These are phyloP conservation scores for Sporothrix pallida DNA, from an alignment of 2,329 filamentous ascomycete genomes.

Conservation along the genomic window DNA sequence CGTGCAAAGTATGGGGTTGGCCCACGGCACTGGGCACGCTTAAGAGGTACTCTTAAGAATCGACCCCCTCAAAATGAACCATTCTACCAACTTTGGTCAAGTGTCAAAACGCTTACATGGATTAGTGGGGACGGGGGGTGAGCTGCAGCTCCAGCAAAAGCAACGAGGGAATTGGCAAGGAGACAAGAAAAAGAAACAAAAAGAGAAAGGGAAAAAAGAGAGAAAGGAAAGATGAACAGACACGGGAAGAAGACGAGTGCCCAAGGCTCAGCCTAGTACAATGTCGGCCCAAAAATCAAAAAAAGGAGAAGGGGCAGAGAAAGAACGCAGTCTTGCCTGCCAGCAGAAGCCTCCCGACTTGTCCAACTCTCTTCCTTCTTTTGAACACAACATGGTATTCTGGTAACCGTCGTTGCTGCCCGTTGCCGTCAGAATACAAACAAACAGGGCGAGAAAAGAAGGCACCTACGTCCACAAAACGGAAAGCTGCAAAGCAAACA, in stretches of 20 bases:
- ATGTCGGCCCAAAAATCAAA: conserved; percentile 6
- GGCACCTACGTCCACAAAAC: conserved; percentile 18
- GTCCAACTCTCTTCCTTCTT: conserved; percentile 2
- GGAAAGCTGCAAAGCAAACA: conserved; percentile 20
- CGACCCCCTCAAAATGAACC: conserved; percentile 5
- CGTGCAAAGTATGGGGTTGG: conserved; percentile 4
- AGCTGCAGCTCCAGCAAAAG: conserved; percentile 10
- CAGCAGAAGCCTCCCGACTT: conserved; percentile 8
- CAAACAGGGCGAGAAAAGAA: conserved; percentile 26
- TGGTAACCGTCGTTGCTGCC: conserved; percentile 29
- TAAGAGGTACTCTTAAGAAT: background rate
- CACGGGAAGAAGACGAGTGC: background rate
- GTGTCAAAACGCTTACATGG: conserved; percentile 29
- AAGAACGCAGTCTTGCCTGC: conserved; percentile 14
- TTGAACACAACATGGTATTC: conserved; percentile 22
- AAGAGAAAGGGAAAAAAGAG: background rate
- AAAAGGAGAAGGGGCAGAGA: conserved; percentile 14
- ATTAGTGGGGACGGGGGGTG: background rate
- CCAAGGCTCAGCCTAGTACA: background rate
- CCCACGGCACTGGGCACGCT: background rate
- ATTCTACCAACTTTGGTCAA: conserved; percentile 28
- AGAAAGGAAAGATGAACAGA: conserved; percentile 29
- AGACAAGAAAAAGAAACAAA: conserved; percentile 30
- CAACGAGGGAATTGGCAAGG: conserved; percentile 23
- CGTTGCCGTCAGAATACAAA: conserved; percentile 28